Evolutionary conservation across 805 yeast species (phyloP).

Genomic region (Grigorovia yakushimaensis): DNA sequence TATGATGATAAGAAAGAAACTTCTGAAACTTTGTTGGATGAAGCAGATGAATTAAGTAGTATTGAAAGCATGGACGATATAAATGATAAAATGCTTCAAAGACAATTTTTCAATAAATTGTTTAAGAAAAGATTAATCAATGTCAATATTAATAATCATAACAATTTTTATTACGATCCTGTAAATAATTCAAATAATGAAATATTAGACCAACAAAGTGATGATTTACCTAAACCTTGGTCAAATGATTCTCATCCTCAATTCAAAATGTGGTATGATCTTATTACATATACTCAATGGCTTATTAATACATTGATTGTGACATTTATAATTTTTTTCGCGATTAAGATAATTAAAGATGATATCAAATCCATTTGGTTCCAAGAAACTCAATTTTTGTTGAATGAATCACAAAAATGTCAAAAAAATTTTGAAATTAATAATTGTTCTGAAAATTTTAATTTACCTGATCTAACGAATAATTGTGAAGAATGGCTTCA

Average conservation of each 20-base stretch:
- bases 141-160: slow-evolving; percentile 23
- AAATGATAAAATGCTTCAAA: neutral
- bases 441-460: slow-evolving; percentile 41
- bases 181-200: neutral
- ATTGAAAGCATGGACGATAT: neutral
- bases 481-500: slow-evolving; percentile 53
- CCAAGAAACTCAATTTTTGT: slow-evolving; percentile 34
- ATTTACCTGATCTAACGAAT: slow-evolving; percentile 49
- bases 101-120: slow-evolving; percentile 2
- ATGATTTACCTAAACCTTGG: slow-evolving; percentile 51
- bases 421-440: slow-evolving; percentile 42
- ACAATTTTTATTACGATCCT: slow-evolving; percentile 11
- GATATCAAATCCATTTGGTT: slow-evolving; percentile 48
- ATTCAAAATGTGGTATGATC: slow-evolving; percentile 43
- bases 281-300: slow-evolving; percentile 55
- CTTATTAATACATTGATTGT: slow-evolving; percentile 40
- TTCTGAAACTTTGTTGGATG: no score
- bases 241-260: slow-evolving; percentile 40
- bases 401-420: slow-evolving; percentile 47
- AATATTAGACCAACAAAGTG: neutral
- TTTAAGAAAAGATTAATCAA: slow-evolving; percentile 15
- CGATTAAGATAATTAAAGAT: slow-evolving; percentile 38
- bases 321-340: slow-evolving; percentile 35
- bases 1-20: no score
- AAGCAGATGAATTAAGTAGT: neutral